Conservation (phyloP, 2,329 filamentous ascomycete genomes). For the Metarhizium humberi region DNA sequence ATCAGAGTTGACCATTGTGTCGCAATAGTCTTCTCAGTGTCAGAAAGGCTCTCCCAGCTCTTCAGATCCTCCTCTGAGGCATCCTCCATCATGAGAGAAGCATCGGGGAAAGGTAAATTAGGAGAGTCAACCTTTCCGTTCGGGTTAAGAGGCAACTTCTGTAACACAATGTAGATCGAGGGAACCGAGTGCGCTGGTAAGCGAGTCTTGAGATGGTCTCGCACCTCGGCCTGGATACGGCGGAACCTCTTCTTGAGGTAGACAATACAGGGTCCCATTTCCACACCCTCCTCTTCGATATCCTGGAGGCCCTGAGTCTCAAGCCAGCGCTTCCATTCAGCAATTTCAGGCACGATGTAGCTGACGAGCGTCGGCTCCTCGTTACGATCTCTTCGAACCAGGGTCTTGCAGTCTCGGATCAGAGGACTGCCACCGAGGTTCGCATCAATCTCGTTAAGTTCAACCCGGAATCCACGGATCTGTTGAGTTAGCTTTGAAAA, state of each 20-base stretch:
- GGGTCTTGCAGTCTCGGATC: slow-evolving; percentile 75
- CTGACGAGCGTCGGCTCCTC: slow-evolving; percentile 76
- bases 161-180: slow-evolving; percentile 22
- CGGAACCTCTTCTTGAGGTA: slow-evolving; percentile 34
- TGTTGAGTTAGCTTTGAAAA: no score
- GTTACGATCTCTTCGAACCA: slow-evolving; percentile 44
- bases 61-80: slow-evolving; percentile 25
- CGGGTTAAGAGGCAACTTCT: slow-evolving; percentile 57
- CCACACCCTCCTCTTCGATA: slow-evolving; percentile 39
- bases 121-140: slow-evolving; percentile 77
- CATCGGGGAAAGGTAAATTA: slow-evolving; percentile 70
- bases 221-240: slow-evolving; percentile 37
- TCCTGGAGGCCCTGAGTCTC: slow-evolving; percentile 44
- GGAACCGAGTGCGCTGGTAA: slow-evolving; percentile 26
- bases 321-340: slow-evolving; percentile 64
- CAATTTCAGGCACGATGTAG: slow-evolving; percentile 75
- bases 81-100: slow-evolving; percentile 46
- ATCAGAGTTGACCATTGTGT: slow-evolving; percentile 65
- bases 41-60: slow-evolving; percentile 41
- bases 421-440: slow-evolving; percentile 67
- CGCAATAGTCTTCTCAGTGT: slow-evolving; percentile 30
- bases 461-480: slow-evolving; percentile 89
- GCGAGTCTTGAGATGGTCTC: slow-evolving; percentile 62
- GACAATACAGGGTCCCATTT: slow-evolving; percentile 32
- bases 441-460: slow-evolving; percentile 86